Percentiles rank a stretch among this genome's conserved stretches.
phyloP scores from a whole-genome alignment of 2,329 filamentous ascomycete species.

The Fusarium tricinctum region DNA sequence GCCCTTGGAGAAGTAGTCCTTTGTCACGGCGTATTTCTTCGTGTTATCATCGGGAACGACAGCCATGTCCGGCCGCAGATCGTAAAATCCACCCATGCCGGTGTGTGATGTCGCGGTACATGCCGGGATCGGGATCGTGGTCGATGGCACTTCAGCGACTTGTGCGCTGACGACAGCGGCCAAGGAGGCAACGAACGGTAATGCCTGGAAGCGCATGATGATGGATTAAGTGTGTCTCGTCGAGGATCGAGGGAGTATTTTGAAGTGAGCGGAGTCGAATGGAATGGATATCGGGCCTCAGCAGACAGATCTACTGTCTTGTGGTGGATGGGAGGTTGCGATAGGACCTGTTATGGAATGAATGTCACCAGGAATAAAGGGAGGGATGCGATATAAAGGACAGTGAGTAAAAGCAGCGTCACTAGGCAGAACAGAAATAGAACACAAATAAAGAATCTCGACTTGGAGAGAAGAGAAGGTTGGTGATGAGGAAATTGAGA shows the following conservation, averaged over 20 bases:
- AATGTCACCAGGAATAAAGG: constrained; percentile 19
- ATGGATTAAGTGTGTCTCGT: constrained; percentile 7
- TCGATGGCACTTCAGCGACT: constrained; percentile 55
- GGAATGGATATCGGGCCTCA: constrained; percentile 19
- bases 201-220: constrained; percentile 50
- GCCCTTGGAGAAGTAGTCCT: constrained; percentile 75
- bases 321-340: constrained; percentile 4
- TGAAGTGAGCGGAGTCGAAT: constrained; percentile 3
- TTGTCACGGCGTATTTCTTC: constrained; percentile 57
- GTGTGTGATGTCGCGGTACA: constrained; percentile 70
- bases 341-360: constrained; percentile 25
- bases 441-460: constrained; percentile 10
- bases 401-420: constrained; percentile 10
- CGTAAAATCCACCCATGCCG: constrained; percentile 71
- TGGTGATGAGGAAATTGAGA: constrained; percentile 7
- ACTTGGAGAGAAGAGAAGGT: neutral
- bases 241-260: neutral
- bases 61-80: constrained; percentile 69
- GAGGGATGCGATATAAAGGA: constrained; percentile 1
- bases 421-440: constrained; percentile 2
- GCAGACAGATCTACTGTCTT: constrained; percentile 22
- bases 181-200: constrained; percentile 55
- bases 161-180: constrained; percentile 53
- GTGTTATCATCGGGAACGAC: constrained; percentile 59
- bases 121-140: constrained; percentile 61